Evolutionary conservation across 2,329 filamentous ascomycete genomes (phyloP).

Genomic region (Immersiporthe knoxdaviesiana): DNA sequence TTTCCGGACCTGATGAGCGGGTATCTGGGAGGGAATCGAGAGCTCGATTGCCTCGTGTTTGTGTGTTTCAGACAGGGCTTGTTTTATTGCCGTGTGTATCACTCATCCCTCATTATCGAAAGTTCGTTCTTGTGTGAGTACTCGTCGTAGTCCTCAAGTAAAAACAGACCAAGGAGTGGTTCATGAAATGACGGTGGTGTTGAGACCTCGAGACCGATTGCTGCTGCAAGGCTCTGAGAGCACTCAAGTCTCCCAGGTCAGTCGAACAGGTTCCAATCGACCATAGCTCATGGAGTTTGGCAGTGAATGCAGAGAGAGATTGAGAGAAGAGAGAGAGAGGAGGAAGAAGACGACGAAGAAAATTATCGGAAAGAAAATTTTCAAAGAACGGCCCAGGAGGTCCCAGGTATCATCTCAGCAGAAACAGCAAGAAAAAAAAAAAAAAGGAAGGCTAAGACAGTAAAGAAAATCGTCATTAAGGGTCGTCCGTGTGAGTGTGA

Average conservation of each 20-base stretch:
- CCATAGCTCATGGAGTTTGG: not conserved
- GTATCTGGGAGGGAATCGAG: constrained; percentile 16
- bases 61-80: constrained; percentile 24
- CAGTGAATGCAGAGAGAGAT: not conserved
- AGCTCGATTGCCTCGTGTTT: constrained; percentile 23
- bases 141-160: constrained; percentile 9
- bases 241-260: constrained; percentile 17
- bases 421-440: constrained; percentile 3
- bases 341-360: not conserved
- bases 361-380: not conserved
- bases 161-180: constrained; percentile 4
- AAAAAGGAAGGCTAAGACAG: constrained; percentile 23
- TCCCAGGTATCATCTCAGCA: constrained; percentile 6
- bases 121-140: constrained; percentile 7
- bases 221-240: constrained; percentile 13
- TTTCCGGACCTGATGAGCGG: constrained; percentile 12
- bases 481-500: not conserved
- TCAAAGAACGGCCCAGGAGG: constrained; percentile 11
- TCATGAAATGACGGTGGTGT: constrained; percentile 20
- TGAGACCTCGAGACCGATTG: constrained; percentile 3
- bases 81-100: constrained; percentile 20
- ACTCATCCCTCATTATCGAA: constrained; percentile 27
- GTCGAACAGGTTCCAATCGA: constrained; percentile 1
- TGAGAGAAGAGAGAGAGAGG: not conserved
- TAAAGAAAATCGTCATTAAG: constrained; percentile 29